These are phyloP conservation scores for Lichtheimia ramosa DNA, from an alignment of 371 early-diverging fungal genomes.

Conservation along the genomic window DNA sequence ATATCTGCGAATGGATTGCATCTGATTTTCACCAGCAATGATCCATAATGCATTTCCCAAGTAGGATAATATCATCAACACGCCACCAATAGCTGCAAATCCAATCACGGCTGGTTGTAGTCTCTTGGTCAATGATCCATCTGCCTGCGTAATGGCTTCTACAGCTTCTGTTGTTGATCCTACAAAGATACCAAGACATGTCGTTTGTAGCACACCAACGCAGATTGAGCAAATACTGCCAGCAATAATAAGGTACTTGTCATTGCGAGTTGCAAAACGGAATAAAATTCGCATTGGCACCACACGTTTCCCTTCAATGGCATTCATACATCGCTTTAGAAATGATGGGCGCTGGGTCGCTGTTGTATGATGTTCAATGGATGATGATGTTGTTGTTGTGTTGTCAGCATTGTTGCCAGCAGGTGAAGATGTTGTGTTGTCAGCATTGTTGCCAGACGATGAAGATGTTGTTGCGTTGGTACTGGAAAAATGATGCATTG, in stretches of 20 bases:
- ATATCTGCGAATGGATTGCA: slow-evolving; percentile 36
- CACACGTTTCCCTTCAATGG: not conserved
- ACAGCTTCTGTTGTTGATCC: slow-evolving; percentile 8
- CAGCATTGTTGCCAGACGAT: not conserved
- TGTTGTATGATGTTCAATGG: slow-evolving; percentile 6
- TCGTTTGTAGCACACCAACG: slow-evolving; percentile 23
- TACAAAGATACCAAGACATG: slow-evolving; percentile 24
- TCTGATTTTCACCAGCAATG: slow-evolving; percentile 31
- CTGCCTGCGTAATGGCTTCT: not conserved
- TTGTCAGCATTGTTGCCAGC: too few relatives aligned
- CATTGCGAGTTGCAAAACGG: slow-evolving; percentile 64
- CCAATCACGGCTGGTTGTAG: slow-evolving; percentile 11
- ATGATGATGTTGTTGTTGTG: too few relatives aligned
- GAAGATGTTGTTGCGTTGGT: not conserved
- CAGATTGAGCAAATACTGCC: slow-evolving; percentile 13
- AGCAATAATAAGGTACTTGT: slow-evolving; percentile 36
- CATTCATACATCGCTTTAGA: too few relatives aligned
- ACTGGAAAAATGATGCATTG: too few relatives aligned
- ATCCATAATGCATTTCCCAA: slow-evolving; percentile 40
- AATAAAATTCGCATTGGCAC: slow-evolving; percentile 60
- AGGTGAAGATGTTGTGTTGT: too few relatives aligned
- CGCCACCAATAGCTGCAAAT: slow-evolving; percentile 34
- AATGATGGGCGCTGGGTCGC: too few relatives aligned
- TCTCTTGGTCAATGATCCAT: slow-evolving; percentile 9
- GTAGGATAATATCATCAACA: slow-evolving; percentile 35